A percentile compares a stretch with the other conserved stretches of the same genome.
These are phyloP conservation scores for Theobroma grandiflorum DNA, from an alignment of 441 rosid species.

Conservation along the genomic window DNA sequence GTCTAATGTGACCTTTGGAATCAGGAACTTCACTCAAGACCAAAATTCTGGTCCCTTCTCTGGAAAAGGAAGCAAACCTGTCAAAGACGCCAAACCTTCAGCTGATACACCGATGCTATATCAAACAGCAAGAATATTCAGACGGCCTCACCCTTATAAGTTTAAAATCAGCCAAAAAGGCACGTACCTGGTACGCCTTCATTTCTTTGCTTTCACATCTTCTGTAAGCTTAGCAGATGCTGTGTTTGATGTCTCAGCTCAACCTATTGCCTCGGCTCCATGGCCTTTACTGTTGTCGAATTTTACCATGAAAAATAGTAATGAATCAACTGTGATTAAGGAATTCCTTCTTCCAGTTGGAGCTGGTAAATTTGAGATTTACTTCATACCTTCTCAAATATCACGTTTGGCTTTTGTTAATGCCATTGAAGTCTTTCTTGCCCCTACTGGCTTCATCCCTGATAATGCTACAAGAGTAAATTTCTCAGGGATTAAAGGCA, in stretches of 20 bases:
- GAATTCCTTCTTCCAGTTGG: constrained; percentile 36
- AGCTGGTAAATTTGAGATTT: constrained; percentile 32
- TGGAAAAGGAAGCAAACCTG: constrained; percentile 20
- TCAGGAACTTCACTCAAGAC: constrained; percentile 43
- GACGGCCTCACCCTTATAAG: constrained; percentile 29
- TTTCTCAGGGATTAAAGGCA: constrained; percentile 7
- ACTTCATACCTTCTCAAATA: constrained; percentile 27
- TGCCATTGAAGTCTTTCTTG: constrained; percentile 62
- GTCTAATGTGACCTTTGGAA: neutral
- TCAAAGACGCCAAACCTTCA: constrained; percentile 19
- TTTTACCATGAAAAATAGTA: constrained; percentile 32
- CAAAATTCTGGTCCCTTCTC: constrained; percentile 30
- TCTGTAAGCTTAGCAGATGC: constrained; percentile 45
- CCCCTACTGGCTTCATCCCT: constrained; percentile 43
- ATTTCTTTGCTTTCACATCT: constrained; percentile 46
- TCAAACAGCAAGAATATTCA: constrained; percentile 60
- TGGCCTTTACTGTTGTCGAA: constrained; percentile 39
- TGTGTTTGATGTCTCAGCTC: constrained; percentile 30
- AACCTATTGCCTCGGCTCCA: constrained; percentile 38
- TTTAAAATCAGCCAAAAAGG: constrained; percentile 41
- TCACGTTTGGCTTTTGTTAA: constrained; percentile 53
- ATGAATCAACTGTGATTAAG: constrained; percentile 11
- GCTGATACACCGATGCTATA: constrained; percentile 31
- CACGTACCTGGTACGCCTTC: constrained; percentile 60
- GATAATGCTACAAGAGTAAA: constrained; percentile 33